Conservation (phyloP, 768 basidiomycete species). For the Termitomyces sp. region DNA sequence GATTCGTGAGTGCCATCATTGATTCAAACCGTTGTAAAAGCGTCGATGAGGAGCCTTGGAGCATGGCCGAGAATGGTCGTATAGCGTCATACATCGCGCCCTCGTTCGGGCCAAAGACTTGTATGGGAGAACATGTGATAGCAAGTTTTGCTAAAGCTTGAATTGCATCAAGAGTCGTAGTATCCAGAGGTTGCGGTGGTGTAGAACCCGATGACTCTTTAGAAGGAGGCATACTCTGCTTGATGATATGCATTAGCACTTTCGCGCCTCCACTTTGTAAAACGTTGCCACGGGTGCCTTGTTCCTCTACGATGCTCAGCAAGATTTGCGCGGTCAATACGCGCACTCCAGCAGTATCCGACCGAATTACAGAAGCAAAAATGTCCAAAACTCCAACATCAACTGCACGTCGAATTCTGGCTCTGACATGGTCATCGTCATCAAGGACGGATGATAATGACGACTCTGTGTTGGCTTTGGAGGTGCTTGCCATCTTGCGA, state of each 20-base stretch:
- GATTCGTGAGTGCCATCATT: constrained; percentile 94
- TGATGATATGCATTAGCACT: constrained; percentile 53
- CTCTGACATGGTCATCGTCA: constrained; percentile 59
- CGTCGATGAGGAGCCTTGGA: constrained; percentile 63
- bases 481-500: constrained; percentile 61
- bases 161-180: constrained; percentile 53
- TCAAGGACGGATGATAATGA: constrained; percentile 43
- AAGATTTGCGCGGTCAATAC: constrained; percentile 54
- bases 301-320: constrained; percentile 71
- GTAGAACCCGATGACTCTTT: constrained; percentile 22
- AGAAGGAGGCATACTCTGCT: constrained; percentile 30
- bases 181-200: constrained; percentile 29
- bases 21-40: constrained; percentile 88
- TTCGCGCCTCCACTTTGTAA: constrained; percentile 78
- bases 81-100: constrained; percentile 79
- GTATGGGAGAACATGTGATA: constrained; percentile 86
- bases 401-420: constrained; percentile 53
- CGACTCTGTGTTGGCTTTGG: constrained; percentile 22
- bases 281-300: constrained; percentile 70
- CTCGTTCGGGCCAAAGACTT: constrained; percentile 85
- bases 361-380: constrained; percentile 48
- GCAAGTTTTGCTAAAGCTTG: constrained; percentile 92
- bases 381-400: constrained; percentile 60
- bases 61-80: constrained; percentile 68
- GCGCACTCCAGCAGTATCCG: constrained; percentile 64